A percentile compares a stretch with the other conserved stretches of the same genome.
Conservation (phyloP, 768 basidiomycete species). For the Leucosporidium yakuticum region DNA sequence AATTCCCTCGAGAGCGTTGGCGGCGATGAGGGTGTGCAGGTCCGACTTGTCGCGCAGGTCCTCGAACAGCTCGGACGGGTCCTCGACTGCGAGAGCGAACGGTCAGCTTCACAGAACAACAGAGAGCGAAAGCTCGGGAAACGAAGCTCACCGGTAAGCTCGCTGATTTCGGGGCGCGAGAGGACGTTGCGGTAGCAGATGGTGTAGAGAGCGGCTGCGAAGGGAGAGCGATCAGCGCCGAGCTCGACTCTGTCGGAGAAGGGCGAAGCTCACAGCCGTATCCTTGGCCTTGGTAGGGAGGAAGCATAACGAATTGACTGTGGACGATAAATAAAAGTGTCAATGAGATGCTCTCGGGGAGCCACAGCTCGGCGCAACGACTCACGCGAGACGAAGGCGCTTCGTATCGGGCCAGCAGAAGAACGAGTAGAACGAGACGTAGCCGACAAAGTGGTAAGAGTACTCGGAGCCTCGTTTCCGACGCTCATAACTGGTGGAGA, state of each 20-base stretch:
- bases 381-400: conserved; percentile 76
- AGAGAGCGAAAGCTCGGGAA: not conserved
- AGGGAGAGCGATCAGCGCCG: conserved; percentile 6
- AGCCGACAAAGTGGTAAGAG: conserved; percentile 89
- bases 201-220: conserved; percentile 73
- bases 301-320: conserved; percentile 89
- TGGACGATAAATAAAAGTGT: not conserved
- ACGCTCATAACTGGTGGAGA: conserved; percentile 67
- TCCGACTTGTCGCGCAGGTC: conserved; percentile 91
- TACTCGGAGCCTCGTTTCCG: conserved; percentile 55
- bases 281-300: conserved; percentile 79
- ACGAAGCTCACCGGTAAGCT: conserved; percentile 55
- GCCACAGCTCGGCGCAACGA: not conserved
- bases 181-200: conserved; percentile 74
- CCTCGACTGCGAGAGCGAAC: conserved; percentile 57
- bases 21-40: conserved; percentile 64
- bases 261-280: conserved; percentile 68
- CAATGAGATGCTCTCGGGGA: not conserved
- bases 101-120: not conserved
- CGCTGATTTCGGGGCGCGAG: conserved; percentile 63
- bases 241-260: not conserved
- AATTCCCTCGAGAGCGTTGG: conserved; percentile 54
- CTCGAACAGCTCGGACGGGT: conserved; percentile 96
- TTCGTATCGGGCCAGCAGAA: conserved; percentile 90
- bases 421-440: conserved; percentile 90